A percentile compares a stretch with the other conserved stretches of the same genome.
Evolutionary conservation across 768 basidiomycete species (phyloP).

Genomic region (Amanita inopinata): DNA sequence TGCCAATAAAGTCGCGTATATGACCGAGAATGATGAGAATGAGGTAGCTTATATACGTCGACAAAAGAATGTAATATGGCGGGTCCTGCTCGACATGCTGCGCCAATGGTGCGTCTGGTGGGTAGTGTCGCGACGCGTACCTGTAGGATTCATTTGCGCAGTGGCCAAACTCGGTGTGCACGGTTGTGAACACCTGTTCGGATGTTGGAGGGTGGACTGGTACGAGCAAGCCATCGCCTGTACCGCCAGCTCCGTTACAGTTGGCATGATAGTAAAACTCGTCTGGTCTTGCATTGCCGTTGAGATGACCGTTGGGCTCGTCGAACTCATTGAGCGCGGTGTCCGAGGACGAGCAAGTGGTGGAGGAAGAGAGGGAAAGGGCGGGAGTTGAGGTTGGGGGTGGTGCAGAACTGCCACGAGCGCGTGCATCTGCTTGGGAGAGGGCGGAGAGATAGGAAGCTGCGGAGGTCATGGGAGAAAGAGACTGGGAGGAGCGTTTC

Average conservation of each 20-base stretch:
- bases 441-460: constrained; percentile 34
- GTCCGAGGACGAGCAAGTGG: constrained; percentile 63
- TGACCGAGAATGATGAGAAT: constrained; percentile 89
- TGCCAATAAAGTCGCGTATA: constrained; percentile 91
- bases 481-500: constrained; percentile 33
- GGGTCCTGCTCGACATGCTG: constrained; percentile 71
- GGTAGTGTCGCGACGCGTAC: constrained; percentile 49
- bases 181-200: constrained; percentile 65
- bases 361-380: constrained; percentile 63
- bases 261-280: constrained; percentile 6
- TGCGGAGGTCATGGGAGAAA: constrained; percentile 26
- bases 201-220: constrained; percentile 69
- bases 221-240: constrained; percentile 45
- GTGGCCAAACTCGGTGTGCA: constrained; percentile 91
- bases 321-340: constrained; percentile 50
- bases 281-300: not conserved
- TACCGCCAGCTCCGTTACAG: not conserved
- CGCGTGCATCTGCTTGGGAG: constrained; percentile 52
- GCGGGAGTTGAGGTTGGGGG: constrained; percentile 60
- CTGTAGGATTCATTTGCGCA: constrained; percentile 71
- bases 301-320: constrained; percentile 16
- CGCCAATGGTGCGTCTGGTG: constrained; percentile 36
- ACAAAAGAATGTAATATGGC: constrained; percentile 84
- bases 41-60: constrained; percentile 90
- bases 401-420: constrained; percentile 31